Base-by-base conservation (phyloP, 768 basidiomycete species). In the Suillus subalutaceus region DNA sequence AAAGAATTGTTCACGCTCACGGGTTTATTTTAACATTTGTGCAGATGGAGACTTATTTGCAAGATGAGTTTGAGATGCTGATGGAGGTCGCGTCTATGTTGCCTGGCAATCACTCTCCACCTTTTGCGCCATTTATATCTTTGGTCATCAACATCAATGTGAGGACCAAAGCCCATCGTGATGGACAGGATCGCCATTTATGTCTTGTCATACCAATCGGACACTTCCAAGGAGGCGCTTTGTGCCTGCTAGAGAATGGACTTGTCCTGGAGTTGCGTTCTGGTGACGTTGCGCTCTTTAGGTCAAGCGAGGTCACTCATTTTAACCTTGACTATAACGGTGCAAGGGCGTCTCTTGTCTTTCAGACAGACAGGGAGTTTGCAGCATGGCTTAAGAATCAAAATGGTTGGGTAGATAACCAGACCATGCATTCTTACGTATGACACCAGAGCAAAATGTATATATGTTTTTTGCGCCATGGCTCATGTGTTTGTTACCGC, bases 251-350 rank as follows among this genome's bases (percentile, higher is more conserved):
- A 13, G 67, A 66, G 55, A 52, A 20, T 35, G 65, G 65, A 2
- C 65, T 68, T 35, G 61, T 66, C n/a, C 32, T 68, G 15, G 43
- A 62, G 15, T 44, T 66, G 20, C 12, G 23, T 23, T 13, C 20
- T 23, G 55, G 65, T 8, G 65, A 68, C 23, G 10, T 68, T 20
- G 65, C 40, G 3, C 53, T 66, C 3, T 68, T 68, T 46, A 26
- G 44, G 23, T 68, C 67, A 4, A 8, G 18, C 15, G 40, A 62
- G 20, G 48, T 40, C 0, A 65, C 59, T 0, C 67, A 68, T 56
- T 65, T 68, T 43, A 68, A 68, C 46, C 37, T 68, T 12, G 38
- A 58, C 52, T 66, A 65, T 35, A 20, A 4, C 3, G 67, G 67
- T 3, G 12, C 44, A 55, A 43, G 67, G 30, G 53, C 37, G 2